Evolutionary conservation across 2,329 filamentous ascomycete genomes (phyloP).

Genomic region (Nemania diffusa): DNA sequence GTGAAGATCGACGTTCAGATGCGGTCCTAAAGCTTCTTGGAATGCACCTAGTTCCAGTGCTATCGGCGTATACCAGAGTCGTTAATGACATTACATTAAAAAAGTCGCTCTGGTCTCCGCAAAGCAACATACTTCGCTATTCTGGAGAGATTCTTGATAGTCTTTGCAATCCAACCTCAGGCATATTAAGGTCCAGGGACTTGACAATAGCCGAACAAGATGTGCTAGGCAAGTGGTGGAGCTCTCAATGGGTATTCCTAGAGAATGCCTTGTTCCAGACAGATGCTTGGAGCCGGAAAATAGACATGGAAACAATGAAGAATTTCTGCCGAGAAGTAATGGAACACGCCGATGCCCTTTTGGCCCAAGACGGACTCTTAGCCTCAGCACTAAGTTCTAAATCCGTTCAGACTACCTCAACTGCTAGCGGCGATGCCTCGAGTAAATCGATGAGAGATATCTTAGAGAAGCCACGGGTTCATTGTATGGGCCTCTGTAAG

Average conservation of each 20-base stretch:
- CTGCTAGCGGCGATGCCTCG: slow-evolving; percentile 51
- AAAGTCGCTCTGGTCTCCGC: slow-evolving; percentile 65
- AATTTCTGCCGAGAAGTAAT: slow-evolving; percentile 95
- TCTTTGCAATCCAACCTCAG: slow-evolving; percentile 66
- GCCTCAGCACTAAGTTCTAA: slow-evolving; percentile 69
- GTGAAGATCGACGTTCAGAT: slow-evolving; percentile 66
- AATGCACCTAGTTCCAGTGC: slow-evolving; percentile 56
- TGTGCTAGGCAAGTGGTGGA: slow-evolving; percentile 83
- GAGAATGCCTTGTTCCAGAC: slow-evolving; percentile 84
- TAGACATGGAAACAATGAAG: slow-evolving; percentile 83
- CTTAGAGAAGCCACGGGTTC: slow-evolving; percentile 70
- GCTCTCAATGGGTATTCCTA: slow-evolving; percentile 82
- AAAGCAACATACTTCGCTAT: slow-evolving; percentile 66
- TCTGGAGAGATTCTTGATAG: slow-evolving; percentile 66
- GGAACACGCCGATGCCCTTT: slow-evolving; percentile 87
- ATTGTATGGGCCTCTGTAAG: slow-evolving; percentile 77
- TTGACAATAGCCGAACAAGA: slow-evolving; percentile 70
- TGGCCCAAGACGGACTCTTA: slow-evolving; percentile 86
- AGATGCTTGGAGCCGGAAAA: slow-evolving; percentile 81
- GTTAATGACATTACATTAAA: slow-evolving; percentile 56
- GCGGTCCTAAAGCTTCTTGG: slow-evolving; percentile 60
- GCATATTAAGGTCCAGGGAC: slow-evolving; percentile 64
- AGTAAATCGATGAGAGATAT: slow-evolving; percentile 57
- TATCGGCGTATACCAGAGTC: slow-evolving; percentile 58
- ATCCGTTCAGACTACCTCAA: slow-evolving; percentile 45